Base-by-base conservation (phyloP, 2,329 filamentous ascomycete genomes). In the Ceratocystis ficicola region DNA sequence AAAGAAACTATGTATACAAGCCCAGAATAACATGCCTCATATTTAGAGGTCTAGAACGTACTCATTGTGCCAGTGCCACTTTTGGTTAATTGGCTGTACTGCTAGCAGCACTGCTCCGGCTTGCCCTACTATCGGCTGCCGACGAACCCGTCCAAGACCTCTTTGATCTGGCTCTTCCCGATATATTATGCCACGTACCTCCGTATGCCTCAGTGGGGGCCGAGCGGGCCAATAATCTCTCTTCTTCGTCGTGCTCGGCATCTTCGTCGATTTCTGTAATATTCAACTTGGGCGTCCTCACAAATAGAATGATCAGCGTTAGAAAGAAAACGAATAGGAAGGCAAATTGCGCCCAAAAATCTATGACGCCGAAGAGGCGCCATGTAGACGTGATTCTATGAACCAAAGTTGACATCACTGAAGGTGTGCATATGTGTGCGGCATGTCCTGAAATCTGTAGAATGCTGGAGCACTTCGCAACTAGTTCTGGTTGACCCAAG, bases 341-440 rank as follows among this genome's bases (percentile, higher is more conserved):
- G 12, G 83, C 88, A 73, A 96, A 97, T 72, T 99, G 94, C 0
- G 91, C 89, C 91, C 92, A 99, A 75, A 97, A 99, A 70, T 90
- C 83, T n/a, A 97, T 78, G 10, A 87, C 85, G 10, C 94, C 94
- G 72, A 99, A 95, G 73, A 96, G 90, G 5, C 94, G 92, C 81
- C 94, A 99, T 73, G 95, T 96, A 72, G 96, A 83, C 25, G 89
- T 92, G 68, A 96, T 84, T 57, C 92, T 86, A 75, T 97, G 96
- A 69, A 99, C 80, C 76, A 99, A 95, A 0, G 90, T 96, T 68
- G 89, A 94, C 74, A 92, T 88, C 46, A 96, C 86, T 25, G 87
- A 93, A 0, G 94, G 91, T 0, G 92, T 97, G 80, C 94, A 99
- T 25, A 95, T 86, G 68, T 86, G 82, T 70, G 83, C 83, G 2